These are phyloP conservation scores for Solanum appendiculatum DNA, from an alignment of 257 asterid genomes.

Conservation along the genomic window DNA sequence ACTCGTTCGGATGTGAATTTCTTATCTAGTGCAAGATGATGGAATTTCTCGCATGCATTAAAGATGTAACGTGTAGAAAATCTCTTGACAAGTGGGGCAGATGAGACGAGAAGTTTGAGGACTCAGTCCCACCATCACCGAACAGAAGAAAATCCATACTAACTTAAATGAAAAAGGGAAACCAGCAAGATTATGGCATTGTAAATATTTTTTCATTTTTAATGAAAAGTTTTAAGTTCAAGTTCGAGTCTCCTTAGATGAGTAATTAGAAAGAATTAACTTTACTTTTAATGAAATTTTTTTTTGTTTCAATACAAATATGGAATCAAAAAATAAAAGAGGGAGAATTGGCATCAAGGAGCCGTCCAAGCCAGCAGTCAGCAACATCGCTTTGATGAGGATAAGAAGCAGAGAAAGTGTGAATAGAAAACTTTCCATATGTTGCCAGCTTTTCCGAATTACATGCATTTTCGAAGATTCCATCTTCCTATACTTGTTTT, in stretches of 20 bases:
- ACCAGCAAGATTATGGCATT: neutral
- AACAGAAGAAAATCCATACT: neutral
- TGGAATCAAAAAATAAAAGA: too few relatives aligned
- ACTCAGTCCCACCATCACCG: neutral
- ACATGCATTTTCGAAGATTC: neutral
- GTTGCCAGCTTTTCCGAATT: too few relatives aligned
- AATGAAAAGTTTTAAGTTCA: too few relatives aligned
- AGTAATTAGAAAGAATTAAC: too few relatives aligned
- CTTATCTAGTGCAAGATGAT: too few relatives aligned
- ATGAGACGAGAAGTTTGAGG: neutral
- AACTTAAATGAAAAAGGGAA: too few relatives aligned
- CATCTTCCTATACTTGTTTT: neutral
- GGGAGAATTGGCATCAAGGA: too few relatives aligned
- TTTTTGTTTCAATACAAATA: too few relatives aligned
- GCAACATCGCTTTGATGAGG: neutral
- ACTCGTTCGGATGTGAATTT: too few relatives aligned
- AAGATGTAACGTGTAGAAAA: neutral
- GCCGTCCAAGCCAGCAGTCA: neutral
- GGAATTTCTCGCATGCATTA: too few relatives aligned
- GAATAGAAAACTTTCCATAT: neutral
- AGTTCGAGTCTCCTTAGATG: too few relatives aligned
- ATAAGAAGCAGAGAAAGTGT: neutral
- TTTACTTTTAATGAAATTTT: too few relatives aligned
- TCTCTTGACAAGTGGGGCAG: neutral
- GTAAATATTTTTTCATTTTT: accelerated